Conservation (phyloP, 352 stramenopile species). For the Globisporangium canariense region DNA sequence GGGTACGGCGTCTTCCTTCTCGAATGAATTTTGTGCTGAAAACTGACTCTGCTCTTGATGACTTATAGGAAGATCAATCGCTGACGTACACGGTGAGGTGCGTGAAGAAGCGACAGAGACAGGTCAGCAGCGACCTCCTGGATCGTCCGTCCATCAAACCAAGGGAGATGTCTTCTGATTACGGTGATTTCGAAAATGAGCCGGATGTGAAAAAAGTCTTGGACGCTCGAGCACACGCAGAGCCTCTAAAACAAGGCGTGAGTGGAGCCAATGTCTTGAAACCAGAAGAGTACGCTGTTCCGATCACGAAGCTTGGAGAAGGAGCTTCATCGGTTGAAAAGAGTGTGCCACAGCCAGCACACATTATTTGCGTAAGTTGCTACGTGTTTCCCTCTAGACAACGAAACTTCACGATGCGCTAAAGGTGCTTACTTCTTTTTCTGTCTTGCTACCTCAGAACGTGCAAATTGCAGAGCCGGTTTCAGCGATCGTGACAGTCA, state of each 20-base stretch:
- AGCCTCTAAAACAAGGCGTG: not conserved
- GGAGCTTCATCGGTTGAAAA: not conserved
- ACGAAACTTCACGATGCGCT: not conserved
- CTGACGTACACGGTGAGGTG: constrained; percentile 40
- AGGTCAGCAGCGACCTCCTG: constrained; percentile 4
- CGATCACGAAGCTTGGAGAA: not conserved
- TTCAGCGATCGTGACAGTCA: constrained; percentile 8
- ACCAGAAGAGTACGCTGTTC: not conserved
- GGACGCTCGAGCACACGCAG: not conserved
- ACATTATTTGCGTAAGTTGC: constrained; percentile 2
- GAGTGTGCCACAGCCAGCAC: not conserved
- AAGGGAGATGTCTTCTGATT: constrained; percentile 1
- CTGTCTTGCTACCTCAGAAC: constrained; percentile 17
- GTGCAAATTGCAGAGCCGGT: constrained; percentile 37
- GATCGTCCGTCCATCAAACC: constrained; percentile 18
- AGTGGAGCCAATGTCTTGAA: not conserved
- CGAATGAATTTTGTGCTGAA: not conserved
- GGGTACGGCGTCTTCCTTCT: constrained; percentile 27
- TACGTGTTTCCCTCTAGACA: not conserved
- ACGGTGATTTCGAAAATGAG: not conserved
- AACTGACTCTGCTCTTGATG: not conserved
- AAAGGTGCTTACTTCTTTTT: not conserved
- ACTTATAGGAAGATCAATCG: constrained; percentile 39
- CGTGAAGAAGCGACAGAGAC: constrained; percentile 3
- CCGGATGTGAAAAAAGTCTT: not conserved